Evolutionary conservation across 106 monocot genomes (phyloP).

Genomic region (Apostasia shenzhenica): DNA sequence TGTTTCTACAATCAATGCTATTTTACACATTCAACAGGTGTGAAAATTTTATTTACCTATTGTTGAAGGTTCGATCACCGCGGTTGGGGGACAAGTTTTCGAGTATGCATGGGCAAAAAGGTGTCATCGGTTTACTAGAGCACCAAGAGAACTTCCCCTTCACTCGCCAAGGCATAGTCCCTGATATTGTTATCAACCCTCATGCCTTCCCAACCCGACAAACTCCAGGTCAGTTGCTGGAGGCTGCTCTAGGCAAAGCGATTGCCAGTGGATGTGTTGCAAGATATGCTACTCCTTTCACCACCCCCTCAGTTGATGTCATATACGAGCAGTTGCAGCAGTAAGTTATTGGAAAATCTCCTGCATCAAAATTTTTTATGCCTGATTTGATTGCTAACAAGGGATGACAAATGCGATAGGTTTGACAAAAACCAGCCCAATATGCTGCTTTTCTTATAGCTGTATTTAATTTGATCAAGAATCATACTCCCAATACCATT

Average conservation of each 20-base stretch:
- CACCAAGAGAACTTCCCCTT: constrained; percentile 95
- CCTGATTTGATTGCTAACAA: too few species aligned
- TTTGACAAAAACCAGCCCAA: too few species aligned
- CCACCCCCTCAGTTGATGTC: constrained; percentile 76
- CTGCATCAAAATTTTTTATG: too few species aligned
- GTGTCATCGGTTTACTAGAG: constrained; percentile 88
- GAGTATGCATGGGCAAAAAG: constrained; percentile 99
- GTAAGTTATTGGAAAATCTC: constrained; percentile 16
- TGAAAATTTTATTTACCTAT: neutral
- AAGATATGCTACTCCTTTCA: constrained; percentile 82
- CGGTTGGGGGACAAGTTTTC: constrained; percentile 89
- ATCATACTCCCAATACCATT: too few species aligned
- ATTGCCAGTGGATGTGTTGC: constrained; percentile 50
- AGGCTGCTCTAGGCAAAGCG: constrained; percentile 89
- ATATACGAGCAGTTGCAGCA: constrained; percentile 82
- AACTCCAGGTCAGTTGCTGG: constrained; percentile 93
- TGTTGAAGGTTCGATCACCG: constrained; percentile 70
- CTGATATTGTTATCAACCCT: constrained; percentile 96
- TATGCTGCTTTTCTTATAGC: too few species aligned
- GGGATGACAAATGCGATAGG: too few species aligned
- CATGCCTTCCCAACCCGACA: constrained; percentile 96
- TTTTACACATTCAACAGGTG: too few species aligned
- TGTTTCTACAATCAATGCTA: too few species aligned
- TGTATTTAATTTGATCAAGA: too few species aligned
- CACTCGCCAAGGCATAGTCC: constrained; percentile 77